Evolutionary conservation across 768 basidiomycete species (phyloP).

Genomic region (Russula compacta): DNA sequence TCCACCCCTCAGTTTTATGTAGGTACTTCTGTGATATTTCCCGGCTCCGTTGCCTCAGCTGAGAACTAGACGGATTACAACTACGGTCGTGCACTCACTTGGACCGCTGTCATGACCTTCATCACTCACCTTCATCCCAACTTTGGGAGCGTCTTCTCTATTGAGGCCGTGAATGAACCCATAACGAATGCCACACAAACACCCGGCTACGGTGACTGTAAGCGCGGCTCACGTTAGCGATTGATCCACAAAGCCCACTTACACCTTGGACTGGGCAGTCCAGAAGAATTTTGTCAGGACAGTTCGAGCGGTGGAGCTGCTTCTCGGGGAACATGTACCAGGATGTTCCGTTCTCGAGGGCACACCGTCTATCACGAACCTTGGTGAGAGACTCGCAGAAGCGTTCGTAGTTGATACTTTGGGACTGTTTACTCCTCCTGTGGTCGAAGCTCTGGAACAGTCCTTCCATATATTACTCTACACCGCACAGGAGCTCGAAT

Average conservation of each 20-base stretch:
- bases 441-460: background rate
- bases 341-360: background rate
- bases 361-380: background rate
- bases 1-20: conserved; percentile 66
- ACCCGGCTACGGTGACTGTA: conserved; percentile 63
- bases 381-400: background rate
- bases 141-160: conserved; percentile 56
- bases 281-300: background rate
- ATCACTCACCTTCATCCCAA: conserved; percentile 60
- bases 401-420: background rate
- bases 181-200: conserved; percentile 62
- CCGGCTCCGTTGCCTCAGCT: background rate
- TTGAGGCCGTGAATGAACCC: conserved; percentile 73
- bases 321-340: conserved; percentile 5
- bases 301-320: conserved; percentile 10
- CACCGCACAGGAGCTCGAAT: background rate
- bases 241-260: background rate
- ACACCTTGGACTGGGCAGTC: background rate
- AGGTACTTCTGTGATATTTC: conserved; percentile 16
- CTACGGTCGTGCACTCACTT: conserved; percentile 69
- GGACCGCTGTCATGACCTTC: conserved; percentile 73
- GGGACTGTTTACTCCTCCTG: conserved; percentile 4
- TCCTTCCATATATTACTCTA: conserved; percentile 7
- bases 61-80: conserved; percentile 51
- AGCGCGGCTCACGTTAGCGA: conserved; percentile 20